Conservation (phyloP, 2,329 filamentous ascomycete genomes). For the Fonsecaea pedrosoi region DNA sequence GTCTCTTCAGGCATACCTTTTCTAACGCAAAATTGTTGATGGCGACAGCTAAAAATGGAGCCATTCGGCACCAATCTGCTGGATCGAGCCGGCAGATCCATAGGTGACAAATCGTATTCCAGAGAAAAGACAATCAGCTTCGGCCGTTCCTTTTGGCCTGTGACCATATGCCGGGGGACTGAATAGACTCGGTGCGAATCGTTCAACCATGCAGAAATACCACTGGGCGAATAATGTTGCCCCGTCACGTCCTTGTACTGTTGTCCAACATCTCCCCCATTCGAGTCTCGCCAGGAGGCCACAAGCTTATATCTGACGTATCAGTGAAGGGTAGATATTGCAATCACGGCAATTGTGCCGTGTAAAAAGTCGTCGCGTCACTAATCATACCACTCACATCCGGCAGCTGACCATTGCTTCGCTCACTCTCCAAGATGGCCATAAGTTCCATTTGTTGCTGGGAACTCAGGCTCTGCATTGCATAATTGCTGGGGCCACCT, state of each 20-base stretch:
- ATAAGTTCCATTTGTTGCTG: constrained; percentile 84
- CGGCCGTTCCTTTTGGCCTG: not conserved
- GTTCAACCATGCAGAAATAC: not conserved
- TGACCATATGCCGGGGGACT: not conserved
- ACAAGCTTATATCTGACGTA: not conserved
- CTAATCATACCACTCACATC: constrained; percentile 52
- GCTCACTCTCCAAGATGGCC: constrained; percentile 69
- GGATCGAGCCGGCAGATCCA: not conserved
- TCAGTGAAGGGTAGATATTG: not conserved
- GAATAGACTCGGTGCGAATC: not conserved
- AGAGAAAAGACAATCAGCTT: not conserved
- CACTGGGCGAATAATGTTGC: not conserved
- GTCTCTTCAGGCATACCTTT: not conserved
- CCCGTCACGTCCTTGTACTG: not conserved
- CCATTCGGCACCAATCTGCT: not conserved
- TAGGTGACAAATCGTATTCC: not conserved
- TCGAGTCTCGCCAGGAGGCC: not conserved
- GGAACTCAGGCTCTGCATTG: constrained; percentile 75
- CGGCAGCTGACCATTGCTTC: constrained; percentile 52
- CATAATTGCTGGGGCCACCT: constrained; percentile 43
- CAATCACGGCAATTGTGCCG: constrained; percentile 33
- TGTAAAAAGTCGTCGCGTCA: constrained; percentile 53
- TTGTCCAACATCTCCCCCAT: not conserved
- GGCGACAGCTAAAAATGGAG: not conserved
- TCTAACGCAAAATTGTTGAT: not conserved